Evolutionary conservation across 1,284 basidiomycete genomes (phyloP).

Genomic region (Cutaneotrichosporon cavernicola): DNA sequence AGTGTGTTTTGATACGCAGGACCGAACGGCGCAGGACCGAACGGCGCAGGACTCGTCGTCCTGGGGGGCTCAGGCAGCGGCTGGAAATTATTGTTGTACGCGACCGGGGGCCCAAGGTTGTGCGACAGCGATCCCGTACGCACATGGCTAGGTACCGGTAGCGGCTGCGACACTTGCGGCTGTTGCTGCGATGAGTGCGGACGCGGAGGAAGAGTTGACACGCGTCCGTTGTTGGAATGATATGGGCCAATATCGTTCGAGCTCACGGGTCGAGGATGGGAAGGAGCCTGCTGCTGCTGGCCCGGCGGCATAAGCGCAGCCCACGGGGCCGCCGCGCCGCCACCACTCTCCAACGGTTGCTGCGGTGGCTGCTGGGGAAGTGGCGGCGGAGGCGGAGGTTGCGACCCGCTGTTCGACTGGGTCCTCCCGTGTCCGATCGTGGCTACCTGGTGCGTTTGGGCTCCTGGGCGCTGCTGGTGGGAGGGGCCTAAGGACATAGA

Average conservation of each 20-base stretch:
- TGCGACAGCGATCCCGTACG: conserved; percentile 13
- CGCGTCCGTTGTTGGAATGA: neutral
- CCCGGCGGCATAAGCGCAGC: conserved; percentile 29
- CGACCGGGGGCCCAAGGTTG: conserved; percentile 3
- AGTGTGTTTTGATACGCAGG: neutral
- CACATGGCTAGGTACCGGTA: neutral
- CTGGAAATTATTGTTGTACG: neutral
- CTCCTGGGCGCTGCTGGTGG: conserved; percentile 8
- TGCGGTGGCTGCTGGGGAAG: neutral
- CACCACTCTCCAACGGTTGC: conserved; percentile 2
- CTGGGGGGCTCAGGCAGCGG: neutral
- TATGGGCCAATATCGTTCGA: conserved; percentile 8
- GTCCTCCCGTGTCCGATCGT: neutral
- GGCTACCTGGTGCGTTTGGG: neutral
- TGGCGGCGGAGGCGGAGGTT: conserved; percentile 5
- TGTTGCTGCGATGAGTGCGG: neutral
- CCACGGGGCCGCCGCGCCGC: conserved; percentile 39
- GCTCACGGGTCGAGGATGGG: conserved; percentile 10
- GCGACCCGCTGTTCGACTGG: neutral
- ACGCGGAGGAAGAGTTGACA: neutral
- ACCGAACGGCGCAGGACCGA: neutral
- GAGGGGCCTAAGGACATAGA: conserved; percentile 41
- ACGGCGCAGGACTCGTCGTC: neutral
- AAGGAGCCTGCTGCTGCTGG: conserved; percentile 15
- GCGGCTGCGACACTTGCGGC: neutral